Evolutionary conservation across 352 stramenopile genomes (phyloP).

Genomic region (Pythium graminicola): DNA sequence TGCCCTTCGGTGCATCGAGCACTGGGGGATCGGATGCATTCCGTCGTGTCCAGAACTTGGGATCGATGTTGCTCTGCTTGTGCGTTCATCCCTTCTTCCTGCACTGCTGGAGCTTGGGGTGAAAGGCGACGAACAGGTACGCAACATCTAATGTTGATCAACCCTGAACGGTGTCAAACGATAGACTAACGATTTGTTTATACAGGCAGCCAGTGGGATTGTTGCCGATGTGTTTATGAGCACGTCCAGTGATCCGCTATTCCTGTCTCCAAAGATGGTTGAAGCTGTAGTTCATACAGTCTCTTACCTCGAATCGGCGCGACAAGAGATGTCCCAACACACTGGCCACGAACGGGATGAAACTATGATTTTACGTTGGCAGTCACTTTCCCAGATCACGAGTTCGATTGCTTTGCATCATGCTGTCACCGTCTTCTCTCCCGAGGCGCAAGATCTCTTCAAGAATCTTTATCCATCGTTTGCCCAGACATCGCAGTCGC

Average conservation of each 20-base stretch:
- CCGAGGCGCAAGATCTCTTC: constrained; percentile 10
- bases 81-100: constrained; percentile 7
- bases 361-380: not conserved
- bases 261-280: constrained; percentile 9
- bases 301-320: constrained; percentile 19
- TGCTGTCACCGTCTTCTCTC: constrained; percentile 15
- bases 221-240: constrained; percentile 51
- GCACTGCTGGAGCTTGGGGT: constrained; percentile 1
- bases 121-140: constrained; percentile 1
- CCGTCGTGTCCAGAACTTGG: constrained; percentile 22
- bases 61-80: constrained; percentile 4
- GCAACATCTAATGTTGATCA: not conserved
- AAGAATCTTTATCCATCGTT: not conserved
- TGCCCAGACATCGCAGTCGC: not conserved
- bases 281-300: constrained; percentile 29
- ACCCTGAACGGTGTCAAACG: not conserved
- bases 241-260: constrained; percentile 13
- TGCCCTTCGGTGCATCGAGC: constrained; percentile 57
- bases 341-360: not conserved
- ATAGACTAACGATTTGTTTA: not conserved
- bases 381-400: constrained; percentile 17
- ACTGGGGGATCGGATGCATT: constrained; percentile 57
- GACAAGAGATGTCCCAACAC: no score
- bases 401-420: constrained; percentile 22
- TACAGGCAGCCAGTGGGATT: constrained; percentile 53